Percentiles rank a stretch among this genome's conserved stretches.
phyloP scores from a whole-genome alignment of 2,329 filamentous ascomycete genomes.

The Alternaria triticina region DNA sequence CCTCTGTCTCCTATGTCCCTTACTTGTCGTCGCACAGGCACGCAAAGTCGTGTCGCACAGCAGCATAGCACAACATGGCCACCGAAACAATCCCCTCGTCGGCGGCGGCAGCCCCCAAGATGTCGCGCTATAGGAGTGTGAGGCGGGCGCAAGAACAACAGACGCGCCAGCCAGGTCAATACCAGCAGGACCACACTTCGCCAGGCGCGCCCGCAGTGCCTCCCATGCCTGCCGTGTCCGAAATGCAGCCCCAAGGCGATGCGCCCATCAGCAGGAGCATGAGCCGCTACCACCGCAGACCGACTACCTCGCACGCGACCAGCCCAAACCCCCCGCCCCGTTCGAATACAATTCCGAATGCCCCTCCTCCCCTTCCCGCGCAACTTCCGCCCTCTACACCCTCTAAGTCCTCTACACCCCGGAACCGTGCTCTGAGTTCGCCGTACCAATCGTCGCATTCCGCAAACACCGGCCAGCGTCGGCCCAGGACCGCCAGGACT shows the following conservation, averaged over 20 bases:
- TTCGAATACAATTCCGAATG: slow-evolving; percentile 27
- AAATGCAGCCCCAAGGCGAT: slow-evolving; percentile 26
- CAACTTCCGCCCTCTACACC: slow-evolving; percentile 19
- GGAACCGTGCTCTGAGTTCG: slow-evolving; percentile 38
- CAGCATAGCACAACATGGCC: slow-evolving; percentile 39
- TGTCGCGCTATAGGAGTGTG: slow-evolving; percentile 66
- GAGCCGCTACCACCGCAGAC: slow-evolving; percentile 51
- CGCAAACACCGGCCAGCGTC: slow-evolving; percentile 31
- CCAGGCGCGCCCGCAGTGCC: slow-evolving; percentile 21
- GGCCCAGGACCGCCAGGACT: slow-evolving; percentile 33
- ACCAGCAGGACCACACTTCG: slow-evolving; percentile 21
- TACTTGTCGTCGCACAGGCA: slow-evolving; percentile 26
- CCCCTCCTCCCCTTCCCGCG: slow-evolving; percentile 16
- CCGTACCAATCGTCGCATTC: slow-evolving; percentile 27
- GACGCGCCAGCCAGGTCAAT: slow-evolving; percentile 8
- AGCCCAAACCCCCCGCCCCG: slow-evolving; percentile 29
- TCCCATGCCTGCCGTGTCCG: slow-evolving; percentile 32
- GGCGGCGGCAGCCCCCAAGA: slow-evolving; percentile 49
- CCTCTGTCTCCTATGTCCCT: slow-evolving; percentile 16
- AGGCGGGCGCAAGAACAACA: slow-evolving; percentile 53
- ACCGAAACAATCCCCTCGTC: slow-evolving; percentile 36
- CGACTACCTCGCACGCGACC: slow-evolving; percentile 34
- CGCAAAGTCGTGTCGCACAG: slow-evolving; percentile 28
- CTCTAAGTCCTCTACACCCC: slow-evolving; percentile 17
- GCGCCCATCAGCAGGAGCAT: slow-evolving; percentile 45